Evolutionary conservation across 345 rosid genomes (phyloP).

Genomic region (Hirschfeldia incana): DNA sequence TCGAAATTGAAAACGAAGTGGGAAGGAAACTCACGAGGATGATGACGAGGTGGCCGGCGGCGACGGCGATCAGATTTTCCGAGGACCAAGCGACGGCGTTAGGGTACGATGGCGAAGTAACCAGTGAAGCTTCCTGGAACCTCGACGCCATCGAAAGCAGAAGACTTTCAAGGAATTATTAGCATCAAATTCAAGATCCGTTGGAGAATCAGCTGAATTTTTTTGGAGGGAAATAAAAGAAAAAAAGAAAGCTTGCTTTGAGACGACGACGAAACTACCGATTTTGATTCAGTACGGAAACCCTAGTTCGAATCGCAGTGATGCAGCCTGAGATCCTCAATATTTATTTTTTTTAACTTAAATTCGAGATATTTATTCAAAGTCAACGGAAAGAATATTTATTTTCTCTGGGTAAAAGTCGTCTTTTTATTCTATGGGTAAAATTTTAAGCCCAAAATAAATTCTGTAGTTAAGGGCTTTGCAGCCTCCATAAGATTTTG

Average conservation of each 20-base stretch:
- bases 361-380: not conserved
- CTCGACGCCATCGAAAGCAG: conserved; percentile 57
- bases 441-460: not conserved
- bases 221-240: conserved; percentile 46
- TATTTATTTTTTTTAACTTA: not conserved
- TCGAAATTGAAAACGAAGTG: not conserved
- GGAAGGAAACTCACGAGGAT: conserved; percentile 53
- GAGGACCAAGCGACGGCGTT: conserved; percentile 92
- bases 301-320: conserved; percentile 66
- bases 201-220: conserved; percentile 16
- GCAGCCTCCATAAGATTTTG: too few species aligned
- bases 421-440: not conserved
- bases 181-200: conserved; percentile 3
- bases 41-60: conserved; percentile 78
- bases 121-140: conserved; percentile 81
- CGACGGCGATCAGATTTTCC: conserved; percentile 87
- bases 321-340: conserved; percentile 16
- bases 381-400: conserved; percentile 11
- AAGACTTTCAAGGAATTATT: not conserved
- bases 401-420: not conserved
- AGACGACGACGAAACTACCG: not conserved
- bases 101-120: conserved; percentile 72
- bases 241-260: conserved; percentile 10
- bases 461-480: not conserved
- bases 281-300: conserved; percentile 33